phyloP scores from a whole-genome alignment of 345 rosid genomes.

The Orychophragmus violaceus region DNA sequence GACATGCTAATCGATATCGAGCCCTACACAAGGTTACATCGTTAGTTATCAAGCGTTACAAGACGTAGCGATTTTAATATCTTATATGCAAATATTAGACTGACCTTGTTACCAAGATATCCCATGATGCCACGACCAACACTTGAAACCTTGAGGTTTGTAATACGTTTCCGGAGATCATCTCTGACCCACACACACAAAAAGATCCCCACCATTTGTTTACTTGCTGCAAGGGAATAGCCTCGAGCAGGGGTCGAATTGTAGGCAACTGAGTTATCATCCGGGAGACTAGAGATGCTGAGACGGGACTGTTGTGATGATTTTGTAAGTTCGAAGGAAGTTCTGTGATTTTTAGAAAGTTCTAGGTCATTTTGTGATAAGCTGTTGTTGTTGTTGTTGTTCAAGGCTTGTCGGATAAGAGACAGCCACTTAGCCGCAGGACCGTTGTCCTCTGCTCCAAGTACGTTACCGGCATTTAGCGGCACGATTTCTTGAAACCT shows the following conservation, averaged over 20 bases:
- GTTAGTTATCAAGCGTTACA: not conserved
- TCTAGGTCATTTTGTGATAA: slow-evolving; percentile 3
- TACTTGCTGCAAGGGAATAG: slow-evolving; percentile 73
- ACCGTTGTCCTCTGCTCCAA: slow-evolving; percentile 68
- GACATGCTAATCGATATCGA: slow-evolving; percentile 85
- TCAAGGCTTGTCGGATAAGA: slow-evolving; percentile 61
- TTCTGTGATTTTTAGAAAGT: slow-evolving; percentile 16
- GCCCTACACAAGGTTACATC: slow-evolving; percentile 45
- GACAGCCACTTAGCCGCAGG: slow-evolving; percentile 80
- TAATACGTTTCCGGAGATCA: slow-evolving; percentile 49
- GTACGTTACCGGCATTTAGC: slow-evolving; percentile 72
- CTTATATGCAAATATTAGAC: not conserved
- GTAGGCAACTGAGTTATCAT: not conserved
- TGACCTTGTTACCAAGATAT: slow-evolving; percentile 90
- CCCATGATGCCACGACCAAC: slow-evolving; percentile 98
- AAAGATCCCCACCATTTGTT: slow-evolving; percentile 95
- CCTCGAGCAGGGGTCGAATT: slow-evolving; percentile 22
- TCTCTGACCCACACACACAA: slow-evolving; percentile 79
- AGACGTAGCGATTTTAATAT: not conserved
- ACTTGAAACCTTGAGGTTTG: slow-evolving; percentile 71
- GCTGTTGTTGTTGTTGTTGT: slow-evolving; percentile 18
- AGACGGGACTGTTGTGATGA: slow-evolving; percentile 31
- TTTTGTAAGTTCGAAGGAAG: slow-evolving; percentile 19
- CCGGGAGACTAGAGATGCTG: slow-evolving; percentile 42
- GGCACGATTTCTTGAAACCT: slow-evolving; percentile 94